phyloP scores from a whole-genome alignment of 495 filamentous ascomycete genomes.

The Cercophora newfieldiana region DNA sequence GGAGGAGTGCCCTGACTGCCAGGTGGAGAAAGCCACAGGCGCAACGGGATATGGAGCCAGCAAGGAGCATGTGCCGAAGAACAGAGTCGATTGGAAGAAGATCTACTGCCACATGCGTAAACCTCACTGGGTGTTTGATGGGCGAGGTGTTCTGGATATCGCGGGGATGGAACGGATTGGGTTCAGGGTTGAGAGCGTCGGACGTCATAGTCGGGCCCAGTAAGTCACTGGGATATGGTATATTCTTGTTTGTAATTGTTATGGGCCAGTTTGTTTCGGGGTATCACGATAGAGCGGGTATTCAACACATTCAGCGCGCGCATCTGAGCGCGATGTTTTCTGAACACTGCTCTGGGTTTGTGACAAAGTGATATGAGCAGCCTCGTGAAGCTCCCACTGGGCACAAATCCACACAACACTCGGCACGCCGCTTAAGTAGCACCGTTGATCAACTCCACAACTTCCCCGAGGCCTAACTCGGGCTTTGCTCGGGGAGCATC shows the following conservation, averaged over 20 bases:
- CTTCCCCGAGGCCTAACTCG: too few species aligned
- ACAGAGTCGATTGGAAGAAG: conserved; percentile 53
- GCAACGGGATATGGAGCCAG: conserved; percentile 24
- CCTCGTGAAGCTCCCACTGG: too few species aligned
- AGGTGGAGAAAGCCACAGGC: conserved; percentile 29
- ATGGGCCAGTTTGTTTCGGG: background rate
- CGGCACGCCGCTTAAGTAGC: too few species aligned
- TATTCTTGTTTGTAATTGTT: background rate
- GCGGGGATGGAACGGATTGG: conserved; percentile 57
- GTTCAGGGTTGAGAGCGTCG: conserved; percentile 55
- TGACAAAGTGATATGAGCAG: too few species aligned
- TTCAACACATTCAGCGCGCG: background rate
- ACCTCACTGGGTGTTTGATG: conserved; percentile 70
- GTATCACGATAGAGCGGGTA: background rate
- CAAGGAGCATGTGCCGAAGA: conserved; percentile 30
- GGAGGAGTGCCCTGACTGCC: conserved; percentile 42
- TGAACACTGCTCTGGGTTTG: too few species aligned
- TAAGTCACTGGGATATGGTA: background rate
- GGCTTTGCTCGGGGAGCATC: too few species aligned
- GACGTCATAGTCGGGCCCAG: conserved; percentile 28
- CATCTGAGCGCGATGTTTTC: too few species aligned
- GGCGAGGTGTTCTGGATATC: conserved; percentile 61
- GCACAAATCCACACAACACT: too few species aligned
- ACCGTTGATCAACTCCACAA: too few species aligned
- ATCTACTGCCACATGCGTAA: conserved; percentile 58